Base-by-base conservation (phyloP, 1,284 basidiomycete species). In the Puccinia horiana region DNA sequence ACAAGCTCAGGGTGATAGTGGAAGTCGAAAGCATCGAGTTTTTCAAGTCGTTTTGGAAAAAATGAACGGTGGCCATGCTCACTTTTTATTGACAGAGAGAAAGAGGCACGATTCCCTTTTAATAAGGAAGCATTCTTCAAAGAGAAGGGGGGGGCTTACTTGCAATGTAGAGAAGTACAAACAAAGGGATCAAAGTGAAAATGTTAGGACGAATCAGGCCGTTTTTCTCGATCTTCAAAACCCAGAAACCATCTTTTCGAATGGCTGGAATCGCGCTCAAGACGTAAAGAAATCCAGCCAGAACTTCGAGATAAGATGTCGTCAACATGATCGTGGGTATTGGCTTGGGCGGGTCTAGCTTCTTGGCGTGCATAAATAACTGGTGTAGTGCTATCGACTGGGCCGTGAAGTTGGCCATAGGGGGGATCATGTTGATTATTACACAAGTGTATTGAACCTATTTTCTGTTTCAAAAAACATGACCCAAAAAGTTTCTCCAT, bases 181-280 rank as follows among this genome's bases (percentile, higher is more conserved):
- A 54, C 44, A 54, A 18, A 8, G 70, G 70, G 16, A 73, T 73
- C 8, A 73, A 2, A 1, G 52, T 73, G 47, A 47, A 47, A 54
- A 32, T n/a, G 16, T 73, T 73, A 16, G 70, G 70, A 14, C 70
- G 70, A 6, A 73, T 35, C 26, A 37, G 20, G 5, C 70, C 70
- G 37, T 73, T 73, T 23, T 54, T 73, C 70, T 73, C 70, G 3
- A 73, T n/a, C 20, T 35, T 73, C 6, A 73, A 20, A 2, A 73
- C 4, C 70, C 70, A 73, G 26, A 73, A 73, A 8, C 70, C 70
- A 35, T 73, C 47, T 32, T 37, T 32, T 6, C 52, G 44, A n/a
- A 73, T 73, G 2, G 70, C 32, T 40, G 44, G 70, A 9, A 73
- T 35, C 11, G 70, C 32, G 49, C 70, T 73, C 18, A 73, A 23